A percentile compares a stretch with the other conserved stretches of the same genome.
These are phyloP conservation scores for Gossypium davidsonii DNA, from an alignment of 441 rosid genomes.

Conservation along the genomic window DNA sequence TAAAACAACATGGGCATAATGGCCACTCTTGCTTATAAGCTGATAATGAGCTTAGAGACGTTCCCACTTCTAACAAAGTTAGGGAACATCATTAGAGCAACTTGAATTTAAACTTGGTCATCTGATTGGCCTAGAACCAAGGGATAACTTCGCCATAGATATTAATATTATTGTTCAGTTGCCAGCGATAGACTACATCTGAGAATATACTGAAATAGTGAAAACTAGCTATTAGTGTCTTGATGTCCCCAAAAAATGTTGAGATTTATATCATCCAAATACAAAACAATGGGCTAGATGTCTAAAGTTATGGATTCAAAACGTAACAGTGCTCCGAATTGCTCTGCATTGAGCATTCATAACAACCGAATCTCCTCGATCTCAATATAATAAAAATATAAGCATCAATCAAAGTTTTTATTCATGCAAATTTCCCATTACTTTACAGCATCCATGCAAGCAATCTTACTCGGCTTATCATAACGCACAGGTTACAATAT, in stretches of 20 bases:
- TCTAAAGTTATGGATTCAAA: background rate
- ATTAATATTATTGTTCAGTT: too few species aligned
- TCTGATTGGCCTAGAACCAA: too few species aligned
- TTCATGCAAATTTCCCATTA: background rate
- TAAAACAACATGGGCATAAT: background rate
- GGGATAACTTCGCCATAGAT: too few species aligned
- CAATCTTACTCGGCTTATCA: background rate
- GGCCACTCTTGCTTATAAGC: background rate
- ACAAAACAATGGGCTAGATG: background rate
- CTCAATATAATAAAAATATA: background rate
- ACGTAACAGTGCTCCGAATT: background rate
- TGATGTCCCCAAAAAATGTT: too few species aligned
- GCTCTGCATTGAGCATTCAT: background rate
- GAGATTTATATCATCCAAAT: too few species aligned
- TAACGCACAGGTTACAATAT: background rate
- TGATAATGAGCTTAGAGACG: background rate
- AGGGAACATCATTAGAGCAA: too few species aligned
- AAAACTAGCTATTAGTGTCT: background rate
- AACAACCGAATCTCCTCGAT: background rate
- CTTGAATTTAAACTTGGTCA: too few species aligned
- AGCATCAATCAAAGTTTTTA: background rate
- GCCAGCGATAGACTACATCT: too few species aligned
- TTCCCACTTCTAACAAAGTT: background rate
- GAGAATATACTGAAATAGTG: background rate
- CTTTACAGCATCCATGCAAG: background rate